Conservation (phyloP, 2,329 filamentous ascomycete species). For the Tolypocladium tundrense region DNA sequence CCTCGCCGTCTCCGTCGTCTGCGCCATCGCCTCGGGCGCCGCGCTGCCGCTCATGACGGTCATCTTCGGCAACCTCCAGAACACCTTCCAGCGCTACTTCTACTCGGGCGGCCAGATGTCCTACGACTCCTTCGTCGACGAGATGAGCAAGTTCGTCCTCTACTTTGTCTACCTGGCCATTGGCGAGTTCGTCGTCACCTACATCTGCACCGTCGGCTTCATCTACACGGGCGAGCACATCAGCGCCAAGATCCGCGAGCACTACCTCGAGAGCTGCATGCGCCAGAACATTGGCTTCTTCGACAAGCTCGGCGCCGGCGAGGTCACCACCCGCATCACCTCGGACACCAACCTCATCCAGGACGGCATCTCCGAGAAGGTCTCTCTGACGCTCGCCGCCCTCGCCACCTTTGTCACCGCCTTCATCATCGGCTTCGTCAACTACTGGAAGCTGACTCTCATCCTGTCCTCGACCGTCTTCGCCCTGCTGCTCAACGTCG, state of each 20-base stretch:
- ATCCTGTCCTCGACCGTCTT: conserved; percentile 77
- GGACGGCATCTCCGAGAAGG: conserved; percentile 86
- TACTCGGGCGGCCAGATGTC: conserved; percentile 28
- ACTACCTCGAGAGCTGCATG: conserved; percentile 77
- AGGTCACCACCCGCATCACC: conserved; percentile 90
- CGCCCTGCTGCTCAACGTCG: conserved; percentile 71
- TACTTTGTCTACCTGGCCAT: conserved; percentile 83
- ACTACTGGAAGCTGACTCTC: conserved; percentile 86
- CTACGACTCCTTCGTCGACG: conserved; percentile 45
- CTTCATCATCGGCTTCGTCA: conserved; percentile 82
- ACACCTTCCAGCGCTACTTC: conserved; percentile 59
- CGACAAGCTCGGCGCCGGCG: conserved; percentile 84
- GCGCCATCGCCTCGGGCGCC: conserved; percentile 62
- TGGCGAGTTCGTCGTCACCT: conserved; percentile 67
- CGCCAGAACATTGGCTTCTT: conserved; percentile 87
- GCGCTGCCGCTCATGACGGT: conserved; percentile 73
- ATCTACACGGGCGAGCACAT: conserved; percentile 80
- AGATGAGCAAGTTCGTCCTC: conserved; percentile 55
- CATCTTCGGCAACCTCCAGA: conserved; percentile 68
- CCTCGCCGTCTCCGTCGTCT: conserved; percentile 49
- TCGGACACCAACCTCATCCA: conserved; percentile 90
- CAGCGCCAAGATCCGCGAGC: conserved; percentile 65
- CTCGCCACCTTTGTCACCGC: conserved; percentile 77
- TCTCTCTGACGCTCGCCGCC: conserved; percentile 66
- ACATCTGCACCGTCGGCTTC: conserved; percentile 76